Base-by-base conservation (phyloP, 2,329 filamentous ascomycete genomes). In the Colletotrichum tropicicola region DNA sequence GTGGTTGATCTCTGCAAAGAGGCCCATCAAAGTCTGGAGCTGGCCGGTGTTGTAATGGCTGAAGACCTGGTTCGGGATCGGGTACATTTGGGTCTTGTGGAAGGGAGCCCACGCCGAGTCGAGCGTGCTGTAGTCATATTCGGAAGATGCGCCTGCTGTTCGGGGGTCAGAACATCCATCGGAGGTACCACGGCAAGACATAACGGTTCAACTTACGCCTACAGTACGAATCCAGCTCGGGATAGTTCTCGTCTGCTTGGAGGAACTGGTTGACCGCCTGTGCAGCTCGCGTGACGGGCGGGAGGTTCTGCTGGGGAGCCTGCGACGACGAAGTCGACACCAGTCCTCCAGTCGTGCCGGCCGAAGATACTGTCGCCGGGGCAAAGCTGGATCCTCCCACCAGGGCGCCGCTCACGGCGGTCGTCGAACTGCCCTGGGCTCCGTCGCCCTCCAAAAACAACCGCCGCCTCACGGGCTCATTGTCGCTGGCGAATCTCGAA, bases 1-100 rank as follows among this genome's bases (percentile, higher is more conserved):
- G 78, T 98, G 94, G 73, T 95, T 94, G 73, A 99, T 86, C 78
- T 97, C 92, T 17, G 96, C 92, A 77, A 99, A 98, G 32, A 99
- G 83, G 9, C 97, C 97, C 92, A 99, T 97, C 73, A 89, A 88
- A n/a, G 94, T 97, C 64, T 91, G 91, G 23, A 98, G 89, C 74
- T 97, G 90, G 62, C 92, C 92, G 54, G 88, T 85, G 71, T 99
- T 97, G 77, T 97, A 95, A 75, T 97, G 94, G 71, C 97, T 92
- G 73, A 98, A 95, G 55, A 99, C 92, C 72, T 89, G 88, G 70
- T 98, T 94, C 51, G 96, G 96, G 56, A 99, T 95, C 71, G 92
- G 90, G 79, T 97, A 95, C 78, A 91, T 92, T 71, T 92, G 91
- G 27, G 91, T 87, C 78, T 92, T 93, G 75, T 97, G 92, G 75